Evolutionary conservation across 2,329 filamentous ascomycete species (phyloP), one percentile per base, ranked within the genome.

Genomic region (Didymellaceae sp.): DNA sequence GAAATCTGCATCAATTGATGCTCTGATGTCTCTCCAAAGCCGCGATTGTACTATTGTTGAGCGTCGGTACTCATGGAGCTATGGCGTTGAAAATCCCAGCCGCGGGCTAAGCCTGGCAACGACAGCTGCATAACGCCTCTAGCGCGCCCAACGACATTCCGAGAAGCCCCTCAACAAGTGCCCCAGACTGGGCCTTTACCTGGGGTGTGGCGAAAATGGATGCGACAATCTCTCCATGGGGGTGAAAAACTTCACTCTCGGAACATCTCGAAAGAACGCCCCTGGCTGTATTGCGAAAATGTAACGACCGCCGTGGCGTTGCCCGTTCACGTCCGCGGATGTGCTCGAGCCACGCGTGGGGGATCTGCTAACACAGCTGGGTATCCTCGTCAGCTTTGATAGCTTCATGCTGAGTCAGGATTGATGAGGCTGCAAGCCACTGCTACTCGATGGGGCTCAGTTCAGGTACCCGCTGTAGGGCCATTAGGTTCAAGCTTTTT

Each of bases 21-120:
- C 21, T 34, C 35, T 30, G 21, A 37, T 31, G 22, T 26, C 30
- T 54, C 31, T 51, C 22, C 14, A 44, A 33, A 32, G 43, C 26
- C 52, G 48, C 56, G 52, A 13, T 61, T 65, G 62, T 62, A 66
- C 60, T 65, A 64, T 54, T 67, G 67, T 65, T 67, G 66, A 45
- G 48, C 9, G 26, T 46, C 26, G 32, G 22, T 37, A 25, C 51
- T 47, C 26, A 39, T 16, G 54, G 32, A 62, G 61, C 61, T 62
- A 62, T 59, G 59, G 46, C 33, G 22, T 32, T 32, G 55, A 52
- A 53, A 54, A 57, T 39, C 54, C 43, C 37, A 34, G n/a, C n/a
- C n/a, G n/a, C n/a, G 16, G 54, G 48, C 53, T 61, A 62, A 55
- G 33, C 31, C 25, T 38, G 17, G 47, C 52, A 39, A 57, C 57